These are phyloP conservation scores for Euphorbia lathyris DNA, from an alignment of 345 rosid species.

Conservation along the genomic window DNA sequence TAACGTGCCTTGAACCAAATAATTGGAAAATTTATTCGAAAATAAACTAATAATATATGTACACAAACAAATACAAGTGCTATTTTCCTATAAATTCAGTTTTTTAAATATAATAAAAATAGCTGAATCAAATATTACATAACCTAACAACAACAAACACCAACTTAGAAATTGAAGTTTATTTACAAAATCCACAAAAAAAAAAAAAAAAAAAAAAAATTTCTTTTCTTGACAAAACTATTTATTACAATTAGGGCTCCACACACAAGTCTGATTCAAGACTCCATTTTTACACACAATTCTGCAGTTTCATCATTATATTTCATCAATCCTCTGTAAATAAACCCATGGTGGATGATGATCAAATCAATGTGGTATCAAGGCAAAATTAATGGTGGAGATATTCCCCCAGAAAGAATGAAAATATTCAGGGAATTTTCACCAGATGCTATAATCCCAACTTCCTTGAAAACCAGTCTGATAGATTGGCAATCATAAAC, in stretches of 20 bases:
- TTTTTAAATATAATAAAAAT: too few species aligned
- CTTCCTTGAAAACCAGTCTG: constrained; percentile 74
- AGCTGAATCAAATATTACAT: background rate
- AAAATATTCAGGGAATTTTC: background rate
- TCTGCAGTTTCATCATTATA: constrained; percentile 11
- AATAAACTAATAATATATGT: too few species aligned
- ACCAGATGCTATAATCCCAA: constrained; percentile 58
- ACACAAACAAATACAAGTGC: background rate
- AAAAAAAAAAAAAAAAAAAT: background rate
- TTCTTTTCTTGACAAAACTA: constrained; percentile 4
- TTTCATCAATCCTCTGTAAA: background rate
- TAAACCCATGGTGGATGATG: background rate
- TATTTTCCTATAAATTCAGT: background rate
- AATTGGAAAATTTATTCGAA: too few species aligned
- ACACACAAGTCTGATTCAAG: constrained; percentile 5
- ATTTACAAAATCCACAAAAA: background rate
- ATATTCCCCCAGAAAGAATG: constrained; percentile 28
- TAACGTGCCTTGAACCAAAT: too few species aligned
- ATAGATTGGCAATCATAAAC: constrained; percentile 80
- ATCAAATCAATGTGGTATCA: constrained; percentile 10
- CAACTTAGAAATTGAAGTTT: background rate
- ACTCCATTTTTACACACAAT: constrained; percentile 27
- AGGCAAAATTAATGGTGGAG: constrained; percentile 24
- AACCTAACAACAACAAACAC: background rate
- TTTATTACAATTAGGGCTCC: constrained; percentile 16